Conservation (phyloP, 805 yeast species). For the Ascoidea rubescens region DNA sequence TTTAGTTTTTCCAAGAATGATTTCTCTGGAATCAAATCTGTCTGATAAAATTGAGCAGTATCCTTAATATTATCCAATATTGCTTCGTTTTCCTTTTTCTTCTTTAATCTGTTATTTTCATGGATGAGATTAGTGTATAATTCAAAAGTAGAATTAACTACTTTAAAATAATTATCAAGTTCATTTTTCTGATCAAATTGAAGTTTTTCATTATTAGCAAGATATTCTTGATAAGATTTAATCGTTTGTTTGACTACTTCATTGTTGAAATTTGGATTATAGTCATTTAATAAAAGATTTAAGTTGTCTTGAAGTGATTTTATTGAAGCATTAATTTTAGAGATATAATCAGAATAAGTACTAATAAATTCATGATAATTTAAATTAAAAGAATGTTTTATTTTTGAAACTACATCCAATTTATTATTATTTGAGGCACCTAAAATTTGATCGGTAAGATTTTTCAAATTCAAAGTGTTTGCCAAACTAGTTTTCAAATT, state of each 20-base stretch:
- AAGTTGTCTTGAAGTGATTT: not conserved
- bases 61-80: constrained; percentile 28
- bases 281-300: constrained; percentile 19
- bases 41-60: no score
- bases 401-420: not conserved
- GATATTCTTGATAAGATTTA: constrained; percentile 33
- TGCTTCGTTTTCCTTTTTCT: constrained; percentile 24
- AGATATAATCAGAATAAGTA: not conserved
- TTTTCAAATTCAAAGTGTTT: constrained; percentile 15
- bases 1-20: not conserved
- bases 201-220: constrained; percentile 6
- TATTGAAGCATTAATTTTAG: not conserved
- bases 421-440: not conserved
- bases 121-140: constrained; percentile 1
- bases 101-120: constrained; percentile 8
- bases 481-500: constrained; percentile 12
- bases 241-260: constrained; percentile 54
- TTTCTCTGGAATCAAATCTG: not conserved
- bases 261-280: constrained; percentile 70
- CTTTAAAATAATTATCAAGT: constrained; percentile 7
- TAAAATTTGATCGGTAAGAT: constrained; percentile 17
- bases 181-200: constrained; percentile 8
- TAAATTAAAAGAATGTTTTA: no score
- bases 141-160: not conserved
- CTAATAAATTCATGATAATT: no score